phyloP scores from a whole-genome alignment of 2,329 filamentous ascomycete genomes.

The Ascochyta viciae-villosae region DNA sequence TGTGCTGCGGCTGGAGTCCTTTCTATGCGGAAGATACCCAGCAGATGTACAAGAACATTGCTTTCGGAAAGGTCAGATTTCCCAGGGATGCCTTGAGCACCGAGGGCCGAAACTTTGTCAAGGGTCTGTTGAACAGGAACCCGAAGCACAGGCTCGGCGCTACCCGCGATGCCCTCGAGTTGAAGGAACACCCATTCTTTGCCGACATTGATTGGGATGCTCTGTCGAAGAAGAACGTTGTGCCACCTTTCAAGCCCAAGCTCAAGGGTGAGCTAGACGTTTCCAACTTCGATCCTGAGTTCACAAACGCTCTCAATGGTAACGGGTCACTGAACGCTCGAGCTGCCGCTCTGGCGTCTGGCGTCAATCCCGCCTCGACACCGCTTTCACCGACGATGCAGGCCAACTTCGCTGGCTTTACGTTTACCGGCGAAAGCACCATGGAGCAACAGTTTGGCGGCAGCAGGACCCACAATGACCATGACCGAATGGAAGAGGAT shows the following conservation, averaged over 20 bases:
- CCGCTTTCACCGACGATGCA: slow-evolving; percentile 94
- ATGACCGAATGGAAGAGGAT: slow-evolving; percentile 56
- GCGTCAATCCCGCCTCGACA: slow-evolving; percentile 83
- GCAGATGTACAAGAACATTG: slow-evolving; percentile 99
- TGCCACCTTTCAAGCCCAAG: slow-evolving; percentile 97
- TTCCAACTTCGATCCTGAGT: slow-evolving; percentile 98
- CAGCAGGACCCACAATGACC: slow-evolving; percentile 47
- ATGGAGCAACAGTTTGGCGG: slow-evolving; percentile 79
- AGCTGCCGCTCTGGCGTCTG: slow-evolving; percentile 83
- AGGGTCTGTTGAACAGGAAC: slow-evolving; percentile 95
- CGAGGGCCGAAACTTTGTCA: slow-evolving; percentile 97
- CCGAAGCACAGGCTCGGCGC: slow-evolving; percentile 94
- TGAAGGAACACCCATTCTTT: slow-evolving; percentile 96
- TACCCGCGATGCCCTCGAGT: slow-evolving; percentile 87
- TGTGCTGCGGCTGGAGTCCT: slow-evolving; percentile 99
- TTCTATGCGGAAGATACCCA: slow-evolving; percentile 99
- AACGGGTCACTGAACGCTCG: slow-evolving; percentile 88
- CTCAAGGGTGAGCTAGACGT: slow-evolving; percentile 95
- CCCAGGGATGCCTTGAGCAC: slow-evolving; percentile 92
- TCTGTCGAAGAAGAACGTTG: slow-evolving; percentile 86
- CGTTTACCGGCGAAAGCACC: slow-evolving; percentile 96
- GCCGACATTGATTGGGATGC: slow-evolving; percentile 91
- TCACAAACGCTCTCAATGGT: slow-evolving; percentile 90
- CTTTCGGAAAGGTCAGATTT: slow-evolving; percentile 97
- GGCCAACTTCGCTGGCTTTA: slow-evolving; percentile 98